Conservation (phyloP, 2,329 filamentous ascomycete genomes). For the Hortaea sp. region DNA sequence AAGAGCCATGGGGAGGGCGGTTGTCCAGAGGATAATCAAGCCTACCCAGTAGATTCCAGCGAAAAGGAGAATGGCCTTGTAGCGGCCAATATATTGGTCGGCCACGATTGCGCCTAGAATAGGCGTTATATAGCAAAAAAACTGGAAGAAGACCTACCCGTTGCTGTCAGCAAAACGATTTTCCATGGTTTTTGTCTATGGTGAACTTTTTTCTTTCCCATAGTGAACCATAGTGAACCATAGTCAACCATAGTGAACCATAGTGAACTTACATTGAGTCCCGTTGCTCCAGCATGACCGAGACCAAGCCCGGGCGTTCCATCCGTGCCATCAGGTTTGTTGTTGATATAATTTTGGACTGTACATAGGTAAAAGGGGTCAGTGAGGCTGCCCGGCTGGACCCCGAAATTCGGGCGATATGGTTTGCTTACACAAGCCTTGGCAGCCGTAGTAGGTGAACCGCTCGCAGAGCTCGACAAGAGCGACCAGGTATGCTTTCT, state of each 20-base stretch:
- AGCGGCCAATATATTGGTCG: constrained; percentile 60
- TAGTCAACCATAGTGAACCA: constrained; percentile 8
- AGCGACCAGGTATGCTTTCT: constrained; percentile 38
- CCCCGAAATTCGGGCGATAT: no score
- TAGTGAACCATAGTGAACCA: no score
- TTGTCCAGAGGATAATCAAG: constrained; percentile 55
- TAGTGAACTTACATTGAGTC: constrained; percentile 23
- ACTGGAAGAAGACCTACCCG: constrained; percentile 31
- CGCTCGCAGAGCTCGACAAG: constrained; percentile 41
- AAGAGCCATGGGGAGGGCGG: constrained; percentile 55
- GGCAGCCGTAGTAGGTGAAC: constrained; percentile 33
- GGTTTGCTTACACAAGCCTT: constrained; percentile 30
- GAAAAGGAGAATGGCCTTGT: constrained; percentile 59
- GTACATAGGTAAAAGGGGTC: no score
- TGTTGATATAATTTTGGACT: constrained; percentile 41
- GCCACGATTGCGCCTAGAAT: constrained; percentile 43
- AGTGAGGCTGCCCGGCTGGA: no score
- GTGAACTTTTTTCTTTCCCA: neutral
- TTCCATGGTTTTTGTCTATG: neutral
- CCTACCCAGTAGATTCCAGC: constrained; percentile 54
- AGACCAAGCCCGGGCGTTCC: constrained; percentile 33
- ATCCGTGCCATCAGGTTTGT: constrained; percentile 27
- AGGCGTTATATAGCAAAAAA: constrained; percentile 40
- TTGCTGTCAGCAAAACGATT: neutral
- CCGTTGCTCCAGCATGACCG: constrained; percentile 33